Base-by-base conservation (phyloP, 2,329 filamentous ascomycete species). In the Chaetomium olivaceum region DNA sequence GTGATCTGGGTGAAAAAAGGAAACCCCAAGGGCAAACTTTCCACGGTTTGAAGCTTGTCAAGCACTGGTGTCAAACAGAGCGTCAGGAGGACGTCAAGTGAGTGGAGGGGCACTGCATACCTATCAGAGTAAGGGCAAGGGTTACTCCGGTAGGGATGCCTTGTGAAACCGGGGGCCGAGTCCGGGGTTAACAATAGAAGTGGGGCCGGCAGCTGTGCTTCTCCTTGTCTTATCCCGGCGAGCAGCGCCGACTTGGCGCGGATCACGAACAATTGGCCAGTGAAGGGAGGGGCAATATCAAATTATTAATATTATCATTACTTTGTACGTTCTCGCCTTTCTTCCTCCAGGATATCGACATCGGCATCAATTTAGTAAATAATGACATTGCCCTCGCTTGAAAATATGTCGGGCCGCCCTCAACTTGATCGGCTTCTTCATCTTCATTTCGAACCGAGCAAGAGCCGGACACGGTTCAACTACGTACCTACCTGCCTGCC, bases 121-220 rank as follows among this genome's bases (percentile, higher is more conserved):
- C n/a, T n/a, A n/a, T n/a, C n/a, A n/a, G n/a, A 33, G 63, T 62
- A 65, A 58, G 63, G 63, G 63, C 59, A 65, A 58, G 27, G 39
- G 23, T 39, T 46, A 33, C 23, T 8, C n/a, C 27, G 16, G 29
- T 12, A 16, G 54, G 61, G 52, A 56, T 56, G 60, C 60, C 60
- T 62, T 56, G 60, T 54, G 23, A 16, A 46, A 58, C 39, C 29
- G 52, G 61, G 61, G 52, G 25, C 46, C 19, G 16, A 50, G 25
- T 29, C 59, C 59, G 59, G 50, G 31, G 50, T 8, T 23, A 54
- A 46, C 23, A 29, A 19, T 39, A 51, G 9, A 19, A 29, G 36
- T 59, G 57, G 57, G 57, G 54, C 31, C 29, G 8, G 21, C 31
- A 43, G n/a, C 29, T 23, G n/a, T 14, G 3, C 25, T 59, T 50